Percentiles rank a stretch among this genome's conserved stretches.
Evolutionary conservation across 2,329 filamentous ascomycete genomes (phyloP).

Genomic region (Xylaria sp.): DNA sequence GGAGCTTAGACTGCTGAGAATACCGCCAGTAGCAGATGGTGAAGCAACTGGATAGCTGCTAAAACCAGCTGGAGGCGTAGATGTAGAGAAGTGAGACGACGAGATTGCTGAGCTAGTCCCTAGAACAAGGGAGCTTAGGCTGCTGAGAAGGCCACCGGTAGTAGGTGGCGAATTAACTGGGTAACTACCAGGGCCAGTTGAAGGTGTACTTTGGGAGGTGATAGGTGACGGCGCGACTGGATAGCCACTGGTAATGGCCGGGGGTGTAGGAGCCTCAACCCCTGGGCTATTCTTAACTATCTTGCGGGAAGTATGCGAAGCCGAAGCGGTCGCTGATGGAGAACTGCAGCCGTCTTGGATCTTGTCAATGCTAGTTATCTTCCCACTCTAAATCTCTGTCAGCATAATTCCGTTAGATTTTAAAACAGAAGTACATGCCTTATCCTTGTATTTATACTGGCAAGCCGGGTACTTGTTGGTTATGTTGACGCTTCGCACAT

Average conservation of each 20-base stretch:
- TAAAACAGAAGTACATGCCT: conserved; percentile 26
- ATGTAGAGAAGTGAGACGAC: neutral
- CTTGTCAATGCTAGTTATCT: conserved; percentile 35
- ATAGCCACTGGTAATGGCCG: conserved; percentile 20
- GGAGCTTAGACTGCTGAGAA: conserved; percentile 41
- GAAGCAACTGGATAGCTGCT: conserved; percentile 22
- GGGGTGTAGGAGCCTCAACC: conserved; percentile 16
- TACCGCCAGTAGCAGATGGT: conserved; percentile 28
- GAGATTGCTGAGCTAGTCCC: too few relatives aligned
- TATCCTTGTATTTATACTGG: conserved; percentile 40
- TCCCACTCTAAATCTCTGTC: conserved; percentile 34
- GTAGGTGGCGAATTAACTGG: conserved; percentile 31
- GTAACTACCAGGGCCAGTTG: conserved; percentile 21
- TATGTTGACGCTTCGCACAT: conserved; percentile 42
- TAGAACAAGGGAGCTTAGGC: conserved; percentile 38
- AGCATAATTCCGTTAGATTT: conserved; percentile 11
- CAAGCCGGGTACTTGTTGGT: conserved; percentile 43
- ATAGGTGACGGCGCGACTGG: conserved; percentile 24
- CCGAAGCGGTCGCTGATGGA: neutral
- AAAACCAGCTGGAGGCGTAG: conserved; percentile 4
- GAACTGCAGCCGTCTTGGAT: conserved; percentile 33
- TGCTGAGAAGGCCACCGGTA: conserved; percentile 38
- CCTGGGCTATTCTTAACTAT: conserved; percentile 25
- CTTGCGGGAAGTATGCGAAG: conserved; percentile 7
- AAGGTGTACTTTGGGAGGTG: conserved; percentile 1